Evolutionary conservation across 805 yeast genomes (phyloP).

Genomic region (Pichia cephalocereana): DNA sequence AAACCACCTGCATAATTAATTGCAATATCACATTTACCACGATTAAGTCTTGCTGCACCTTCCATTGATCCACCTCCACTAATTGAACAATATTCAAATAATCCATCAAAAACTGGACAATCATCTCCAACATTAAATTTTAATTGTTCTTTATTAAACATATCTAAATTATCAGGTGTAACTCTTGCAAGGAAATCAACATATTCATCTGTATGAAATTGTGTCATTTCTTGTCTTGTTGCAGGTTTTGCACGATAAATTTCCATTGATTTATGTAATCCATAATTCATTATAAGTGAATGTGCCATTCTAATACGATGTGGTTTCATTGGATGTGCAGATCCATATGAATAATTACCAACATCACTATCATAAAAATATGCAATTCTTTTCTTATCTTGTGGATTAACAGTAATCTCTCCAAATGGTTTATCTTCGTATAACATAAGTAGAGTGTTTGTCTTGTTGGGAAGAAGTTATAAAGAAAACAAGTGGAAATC

Average conservation of each 20-base stretch:
- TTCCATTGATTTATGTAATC: constrained; percentile 94
- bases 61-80: constrained; percentile 88
- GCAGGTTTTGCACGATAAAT: constrained; percentile 96
- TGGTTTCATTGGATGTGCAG: constrained; percentile 99
- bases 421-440: constrained; percentile 54
- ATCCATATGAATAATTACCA: constrained; percentile 96
- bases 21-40: constrained; percentile 83
- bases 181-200: constrained; percentile 86
- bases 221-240: constrained; percentile 95
- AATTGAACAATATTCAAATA: constrained; percentile 66
- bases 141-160: constrained; percentile 78
- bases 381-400: constrained; percentile 55
- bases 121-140: constrained; percentile 96
- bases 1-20: constrained; percentile 91
- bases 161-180: constrained; percentile 83
- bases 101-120: constrained; percentile 76
- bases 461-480: not conserved
- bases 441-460: constrained; percentile 24
- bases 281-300: constrained; percentile 93
- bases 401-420: constrained; percentile 46
- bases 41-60: constrained; percentile 74
- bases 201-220: constrained; percentile 96
- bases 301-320: constrained; percentile 99
- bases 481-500: not conserved
- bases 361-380: constrained; percentile 86